Conservation (phyloP, 1,284 basidiomycete species). For the Microbotryum silenes-acaulis region DNA sequence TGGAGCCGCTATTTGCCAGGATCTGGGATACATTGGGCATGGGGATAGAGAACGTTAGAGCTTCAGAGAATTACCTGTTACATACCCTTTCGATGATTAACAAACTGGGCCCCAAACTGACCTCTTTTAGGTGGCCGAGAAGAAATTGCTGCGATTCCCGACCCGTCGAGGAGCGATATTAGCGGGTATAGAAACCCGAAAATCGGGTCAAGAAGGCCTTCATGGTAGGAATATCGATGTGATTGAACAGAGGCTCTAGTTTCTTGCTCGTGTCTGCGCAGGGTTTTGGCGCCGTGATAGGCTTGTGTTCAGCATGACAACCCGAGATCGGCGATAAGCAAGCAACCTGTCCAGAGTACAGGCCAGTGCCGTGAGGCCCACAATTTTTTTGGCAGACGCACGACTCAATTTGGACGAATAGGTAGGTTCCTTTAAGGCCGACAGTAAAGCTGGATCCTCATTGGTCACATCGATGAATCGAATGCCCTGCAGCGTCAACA, state of each 20-base stretch:
- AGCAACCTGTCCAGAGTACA: too few species aligned
- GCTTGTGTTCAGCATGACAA: too few species aligned
- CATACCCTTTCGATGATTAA: not conserved
- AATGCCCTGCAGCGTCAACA: slow-evolving; percentile 29
- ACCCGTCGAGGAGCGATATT: slow-evolving; percentile 59
- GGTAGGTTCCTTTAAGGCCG: too few species aligned
- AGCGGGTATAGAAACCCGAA: slow-evolving; percentile 42
- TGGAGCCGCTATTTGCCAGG: not conserved
- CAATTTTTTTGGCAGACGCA: too few species aligned
- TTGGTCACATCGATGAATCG: slow-evolving; percentile 37
- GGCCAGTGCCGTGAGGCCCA: too few species aligned
- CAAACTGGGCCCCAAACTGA: not conserved
- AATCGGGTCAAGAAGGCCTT: slow-evolving; percentile 30
- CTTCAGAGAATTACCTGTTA: too few species aligned
- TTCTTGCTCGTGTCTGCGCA: slow-evolving; percentile 1
- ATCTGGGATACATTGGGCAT: not conserved
- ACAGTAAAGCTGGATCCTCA: not conserved
- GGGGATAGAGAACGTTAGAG: too few species aligned
- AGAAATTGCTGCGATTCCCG: slow-evolving; percentile 69
- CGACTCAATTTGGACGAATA: too few species aligned
- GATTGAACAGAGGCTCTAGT: slow-evolving; percentile 33
- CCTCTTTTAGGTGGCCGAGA: slow-evolving; percentile 56
- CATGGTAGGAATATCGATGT: slow-evolving; percentile 62
- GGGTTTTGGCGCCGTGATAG: too few species aligned
- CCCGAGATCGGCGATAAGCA: too few species aligned